These are phyloP conservation scores for Aureobasidium sp. DNA, from an alignment of 2,329 filamentous ascomycete genomes.

Conservation along the genomic window DNA sequence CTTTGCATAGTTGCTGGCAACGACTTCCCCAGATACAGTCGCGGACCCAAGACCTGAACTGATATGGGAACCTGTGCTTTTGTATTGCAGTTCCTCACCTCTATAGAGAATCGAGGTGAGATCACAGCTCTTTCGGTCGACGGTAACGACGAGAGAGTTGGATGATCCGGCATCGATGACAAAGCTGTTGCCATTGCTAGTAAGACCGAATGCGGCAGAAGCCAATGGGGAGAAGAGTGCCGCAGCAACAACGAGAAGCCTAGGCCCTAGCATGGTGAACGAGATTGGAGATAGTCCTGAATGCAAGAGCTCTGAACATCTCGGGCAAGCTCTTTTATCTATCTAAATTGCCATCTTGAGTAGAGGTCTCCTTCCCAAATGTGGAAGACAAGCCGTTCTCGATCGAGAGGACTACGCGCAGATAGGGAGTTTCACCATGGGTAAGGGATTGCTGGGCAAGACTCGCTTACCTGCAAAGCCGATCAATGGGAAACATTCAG, in stretches of 20 bases:
- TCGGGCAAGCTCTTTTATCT: neutral
- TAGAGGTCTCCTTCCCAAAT: no score
- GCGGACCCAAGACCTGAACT: conserved; percentile 50
- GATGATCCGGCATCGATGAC: conserved; percentile 28
- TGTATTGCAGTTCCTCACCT: conserved; percentile 51
- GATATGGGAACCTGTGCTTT: conserved; percentile 46
- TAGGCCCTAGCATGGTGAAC: neutral
- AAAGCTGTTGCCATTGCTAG: conserved; percentile 22
- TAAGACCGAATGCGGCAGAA: conserved; percentile 28
- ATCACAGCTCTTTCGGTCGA: conserved; percentile 46
- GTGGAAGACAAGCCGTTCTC: neutral
- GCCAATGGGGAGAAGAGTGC: neutral
- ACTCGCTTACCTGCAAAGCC: neutral
- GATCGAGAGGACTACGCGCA: neutral
- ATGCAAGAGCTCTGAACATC: neutral
- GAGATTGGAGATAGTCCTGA: neutral
- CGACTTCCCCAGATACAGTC: conserved; percentile 39
- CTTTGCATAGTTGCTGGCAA: conserved; percentile 45
- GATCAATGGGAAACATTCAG: neutral
- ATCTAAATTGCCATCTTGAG: conserved; percentile 15
- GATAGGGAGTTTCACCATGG: neutral
- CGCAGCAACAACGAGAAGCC: neutral
- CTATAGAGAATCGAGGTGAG: conserved; percentile 56
- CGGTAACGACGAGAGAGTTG: conserved; percentile 26
- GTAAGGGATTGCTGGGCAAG: neutral